These are phyloP conservation scores for Xylaria scruposa DNA, from an alignment of 495 filamentous ascomycete species.

Conservation along the genomic window DNA sequence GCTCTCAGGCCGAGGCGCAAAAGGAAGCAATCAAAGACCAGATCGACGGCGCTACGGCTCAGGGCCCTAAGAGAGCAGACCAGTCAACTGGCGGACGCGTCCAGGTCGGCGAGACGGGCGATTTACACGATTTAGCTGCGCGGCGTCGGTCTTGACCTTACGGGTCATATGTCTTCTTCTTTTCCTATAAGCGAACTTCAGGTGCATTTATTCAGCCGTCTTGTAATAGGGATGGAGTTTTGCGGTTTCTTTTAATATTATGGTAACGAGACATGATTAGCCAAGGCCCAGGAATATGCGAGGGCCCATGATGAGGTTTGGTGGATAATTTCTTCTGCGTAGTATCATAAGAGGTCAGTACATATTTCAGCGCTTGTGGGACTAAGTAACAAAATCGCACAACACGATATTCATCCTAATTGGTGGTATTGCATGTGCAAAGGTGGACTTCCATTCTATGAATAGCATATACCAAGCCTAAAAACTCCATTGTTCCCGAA, in stretches of 20 bases:
- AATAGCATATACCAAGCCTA: not conserved
- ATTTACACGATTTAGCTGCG: constrained; percentile 39
- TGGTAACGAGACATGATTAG: not conserved
- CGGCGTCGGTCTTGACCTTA: constrained; percentile 26
- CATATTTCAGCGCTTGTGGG: not conserved
- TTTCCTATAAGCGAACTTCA: not conserved
- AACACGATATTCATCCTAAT: too few species aligned
- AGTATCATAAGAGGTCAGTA: not conserved
- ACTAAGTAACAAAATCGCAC: not conserved
- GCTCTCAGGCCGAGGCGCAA: constrained; percentile 26
- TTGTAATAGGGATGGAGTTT: not conserved
- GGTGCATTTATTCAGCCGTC: not conserved
- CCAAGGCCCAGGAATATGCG: not conserved
- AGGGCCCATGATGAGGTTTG: not conserved
- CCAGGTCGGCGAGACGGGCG: constrained; percentile 39
- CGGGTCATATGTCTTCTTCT: not conserved
- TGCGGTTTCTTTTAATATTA: not conserved
- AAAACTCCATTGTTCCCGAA: not conserved
- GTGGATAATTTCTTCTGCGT: not conserved
- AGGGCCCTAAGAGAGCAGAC: constrained; percentile 37
- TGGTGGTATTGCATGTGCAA: not conserved
- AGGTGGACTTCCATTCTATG: not conserved
- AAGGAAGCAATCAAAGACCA: constrained; percentile 39
- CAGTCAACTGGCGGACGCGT: constrained; percentile 35
- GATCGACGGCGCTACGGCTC: constrained; percentile 35